Percentiles rank a stretch among this genome's conserved stretches.
Conservation (phyloP, 1,139 yeast genomes). For the Yamadazyma atlantica region DNA sequence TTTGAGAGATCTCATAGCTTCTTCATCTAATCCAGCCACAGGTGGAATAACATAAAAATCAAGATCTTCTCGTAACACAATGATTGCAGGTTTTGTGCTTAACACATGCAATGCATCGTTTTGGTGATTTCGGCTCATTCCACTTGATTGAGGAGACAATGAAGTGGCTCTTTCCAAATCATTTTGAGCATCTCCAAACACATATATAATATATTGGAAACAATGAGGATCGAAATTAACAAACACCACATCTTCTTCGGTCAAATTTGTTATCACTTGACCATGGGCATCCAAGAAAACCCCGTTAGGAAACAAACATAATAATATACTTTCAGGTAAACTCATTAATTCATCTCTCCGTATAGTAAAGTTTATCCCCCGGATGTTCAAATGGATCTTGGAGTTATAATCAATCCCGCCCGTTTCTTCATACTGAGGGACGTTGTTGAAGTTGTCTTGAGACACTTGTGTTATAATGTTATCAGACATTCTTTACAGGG, state of each 20-base stretch:
- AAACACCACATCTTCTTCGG: slow-evolving; percentile 73
- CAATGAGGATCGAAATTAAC: slow-evolving; percentile 87
- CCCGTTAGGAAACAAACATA: slow-evolving; percentile 89
- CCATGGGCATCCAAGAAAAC: slow-evolving; percentile 76
- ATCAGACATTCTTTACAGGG: slow-evolving; percentile 41
- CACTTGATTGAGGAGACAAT: slow-evolving; percentile 24
- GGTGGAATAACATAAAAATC: slow-evolving; percentile 93
- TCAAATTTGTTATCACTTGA: slow-evolving; percentile 69
- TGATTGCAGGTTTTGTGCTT: slow-evolving; percentile 83
- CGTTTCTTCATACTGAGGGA: slow-evolving; percentile 20
- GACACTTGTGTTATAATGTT: slow-evolving; percentile 67
- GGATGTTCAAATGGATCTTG: slow-evolving; percentile 61
- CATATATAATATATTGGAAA: slow-evolving; percentile 75
- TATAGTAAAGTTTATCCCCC: slow-evolving; percentile 65
- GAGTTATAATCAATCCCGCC: slow-evolving; percentile 57
- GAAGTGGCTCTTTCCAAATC: slow-evolving; percentile 32
- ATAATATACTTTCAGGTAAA: slow-evolving; percentile 83
- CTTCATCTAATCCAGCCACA: slow-evolving; percentile 45
- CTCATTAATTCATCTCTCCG: slow-evolving; percentile 88
- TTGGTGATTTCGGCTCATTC: slow-evolving; percentile 13
- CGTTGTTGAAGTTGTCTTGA: slow-evolving; percentile 32
- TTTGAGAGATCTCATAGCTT: slow-evolving; percentile 64
- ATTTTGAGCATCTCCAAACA: slow-evolving; percentile 51
- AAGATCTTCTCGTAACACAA: slow-evolving; percentile 89
- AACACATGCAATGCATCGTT: slow-evolving; percentile 49